Evolutionary conservation across 177 flowering plant species (phyloP), one percentile per base, ranked within the genome.

Genomic region (Vitis hybrid): DNA sequence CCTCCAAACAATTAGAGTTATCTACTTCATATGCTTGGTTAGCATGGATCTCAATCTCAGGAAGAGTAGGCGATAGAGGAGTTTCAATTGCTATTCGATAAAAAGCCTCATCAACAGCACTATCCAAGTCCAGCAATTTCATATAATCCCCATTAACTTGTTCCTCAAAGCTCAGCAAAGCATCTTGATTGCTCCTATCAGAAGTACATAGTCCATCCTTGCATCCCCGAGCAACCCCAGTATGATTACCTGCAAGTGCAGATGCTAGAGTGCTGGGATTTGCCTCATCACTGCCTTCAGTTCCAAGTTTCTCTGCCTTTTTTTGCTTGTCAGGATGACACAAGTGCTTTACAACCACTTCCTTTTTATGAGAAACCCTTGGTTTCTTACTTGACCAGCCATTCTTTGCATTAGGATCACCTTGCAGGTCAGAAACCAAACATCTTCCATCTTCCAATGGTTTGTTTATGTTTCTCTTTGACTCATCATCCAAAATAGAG

Each of bases 51-150:
- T 72, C 72, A 60, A 91, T 79, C 67, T 79, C 83, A 68, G 97
- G 98, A 69, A 91, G 86, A 4, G 80, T 77, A 48, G 99, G 99
- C 17, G 99, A 93, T 54, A 89, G 48, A 55, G 92, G 94, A 73
- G 19, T 75, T 60, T 82, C 82, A 51, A 81, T 76, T 58, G 97
- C 97, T 24, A 52, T 46, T 65, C 76, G 74, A 70, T 76, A 95
- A 6, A 63, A 59, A 65, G 85, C 80, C 79, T 94, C 98, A 55
- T 87, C 94, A 69, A 71, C 81, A 50, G 80, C 72, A 83, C 82
- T 60, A 69, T 94, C 97, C 85, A 94, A 73, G 5, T 88, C 87
- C 68, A 94, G 86, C 82, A 94, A 74, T 69, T 89, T 91, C 93
- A 91, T 78, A 76, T 70, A 83, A 72, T 83, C 77, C 21, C 74